Base-by-base conservation (phyloP, 345 rosid species). In the Geranium rotundifolium region DNA sequence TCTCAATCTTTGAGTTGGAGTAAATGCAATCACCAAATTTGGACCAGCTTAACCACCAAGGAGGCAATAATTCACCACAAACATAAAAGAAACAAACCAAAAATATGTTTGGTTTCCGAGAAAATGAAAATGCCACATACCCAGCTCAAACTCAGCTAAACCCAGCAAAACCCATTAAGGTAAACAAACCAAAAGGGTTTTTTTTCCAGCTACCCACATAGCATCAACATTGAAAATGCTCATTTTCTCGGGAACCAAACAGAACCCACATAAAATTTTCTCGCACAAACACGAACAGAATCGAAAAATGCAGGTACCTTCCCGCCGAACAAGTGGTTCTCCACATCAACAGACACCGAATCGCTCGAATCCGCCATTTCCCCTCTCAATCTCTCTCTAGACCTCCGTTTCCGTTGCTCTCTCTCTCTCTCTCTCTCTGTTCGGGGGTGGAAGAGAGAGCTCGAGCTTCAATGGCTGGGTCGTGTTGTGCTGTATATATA, bases 341-440 rank as follows among this genome's bases (percentile, higher is more conserved):
- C 95, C 86, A 89, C 80, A 60, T 87, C 93, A 66, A 91, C 77
- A 75, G 93, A 89, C 67, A 89, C 87, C 49, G 93, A 87, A 80
- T 78, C 95, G 81, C 89, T 89, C 56, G 95, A 89, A 85, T 87
- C 92, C 63, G 77, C 95, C 96, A 91, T 86, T 69, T 23, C 41
- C 30, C 59, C 52, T 58, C 56, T 20, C 16, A 7, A 30, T 57
- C 65, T 60, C 41, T 58, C 62, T 63, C 27, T 23, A 23, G 27
- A 54, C 56, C 60, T 54, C 50, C 16, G 29, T 52, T 56, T 1
- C 57, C 29, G 20, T 29, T 49, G 10, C 29, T 55, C 61, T 31
- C 30, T 65, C 68, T 64, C 54, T 65, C 68, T 64, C 54, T 65
- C 54, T 65, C 60, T 68, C 59, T 65, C 71, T 34, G 4, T 23